Evolutionary conservation across 345 rosid species (phyloP).

Genomic region (Gynandropsis gynandra): DNA sequence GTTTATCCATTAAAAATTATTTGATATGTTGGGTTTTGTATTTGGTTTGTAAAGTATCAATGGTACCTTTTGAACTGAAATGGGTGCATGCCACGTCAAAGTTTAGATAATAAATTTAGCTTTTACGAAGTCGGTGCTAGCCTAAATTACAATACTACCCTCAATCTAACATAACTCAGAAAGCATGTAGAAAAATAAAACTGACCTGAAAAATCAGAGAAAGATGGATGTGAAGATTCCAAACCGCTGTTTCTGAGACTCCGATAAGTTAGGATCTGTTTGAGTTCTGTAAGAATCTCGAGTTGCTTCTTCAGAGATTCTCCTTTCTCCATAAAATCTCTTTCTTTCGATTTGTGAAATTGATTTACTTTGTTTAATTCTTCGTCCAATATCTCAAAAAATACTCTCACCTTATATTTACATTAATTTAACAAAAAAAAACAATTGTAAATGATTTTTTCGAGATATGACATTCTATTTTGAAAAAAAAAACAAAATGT

Average conservation of each 20-base stretch:
- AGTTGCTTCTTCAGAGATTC: conserved; percentile 68
- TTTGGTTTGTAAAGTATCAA: too few species aligned
- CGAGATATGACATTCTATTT: neutral
- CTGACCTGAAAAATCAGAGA: conserved; percentile 61
- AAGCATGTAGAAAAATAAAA: neutral
- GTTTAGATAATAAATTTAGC: conserved; percentile 17
- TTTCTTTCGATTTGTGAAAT: conserved; percentile 65
- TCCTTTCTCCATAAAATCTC: conserved; percentile 76
- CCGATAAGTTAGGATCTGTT: conserved; percentile 44
- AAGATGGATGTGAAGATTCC: conserved; percentile 35
- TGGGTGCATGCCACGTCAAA: conserved; percentile 23
- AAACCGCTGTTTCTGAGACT: conserved; percentile 35
- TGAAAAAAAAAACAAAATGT: neutral
- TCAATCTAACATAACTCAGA: conserved; percentile 20
- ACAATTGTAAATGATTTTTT: neutral
- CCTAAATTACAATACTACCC: conserved; percentile 10
- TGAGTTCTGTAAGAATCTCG: conserved; percentile 51
- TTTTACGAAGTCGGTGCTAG: conserved; percentile 25
- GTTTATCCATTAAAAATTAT: too few species aligned
- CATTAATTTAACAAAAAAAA: neutral
- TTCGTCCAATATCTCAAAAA: conserved; percentile 60
- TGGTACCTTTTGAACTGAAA: too few species aligned
- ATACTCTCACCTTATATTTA: conserved; percentile 71
- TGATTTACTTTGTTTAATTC: conserved; percentile 86
- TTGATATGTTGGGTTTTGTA: too few species aligned